A percentile compares a stretch with the other conserved stretches of the same genome.
Evolutionary conservation across 257 asterid genomes (phyloP).

Genomic region (Plantago elongata): DNA sequence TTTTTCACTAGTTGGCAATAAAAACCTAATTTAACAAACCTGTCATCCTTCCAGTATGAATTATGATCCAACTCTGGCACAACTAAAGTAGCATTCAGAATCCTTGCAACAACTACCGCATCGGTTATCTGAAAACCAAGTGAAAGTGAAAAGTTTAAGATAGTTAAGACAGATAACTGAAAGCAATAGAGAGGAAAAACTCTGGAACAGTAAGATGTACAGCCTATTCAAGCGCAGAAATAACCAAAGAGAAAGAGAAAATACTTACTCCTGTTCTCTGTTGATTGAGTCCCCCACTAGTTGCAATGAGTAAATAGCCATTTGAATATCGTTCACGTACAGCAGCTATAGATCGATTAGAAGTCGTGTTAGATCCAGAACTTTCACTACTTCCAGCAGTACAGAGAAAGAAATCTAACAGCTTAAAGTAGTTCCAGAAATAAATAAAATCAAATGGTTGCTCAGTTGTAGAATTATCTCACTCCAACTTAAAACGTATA

Average conservation of each 20-base stretch:
- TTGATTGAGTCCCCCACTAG: conserved; percentile 98
- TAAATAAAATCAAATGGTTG: conserved; percentile 11
- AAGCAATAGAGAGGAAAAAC: conserved; percentile 14
- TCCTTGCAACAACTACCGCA: conserved; percentile 97
- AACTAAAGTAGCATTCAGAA: conserved; percentile 91
- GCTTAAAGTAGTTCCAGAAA: conserved; percentile 19
- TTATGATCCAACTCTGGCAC: conserved; percentile 95
- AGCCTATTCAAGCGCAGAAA: neutral
- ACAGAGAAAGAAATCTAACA: conserved; percentile 9
- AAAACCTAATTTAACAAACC: conserved; percentile 47
- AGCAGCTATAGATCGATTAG: conserved; percentile 54
- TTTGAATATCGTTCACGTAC: conserved; percentile 68
- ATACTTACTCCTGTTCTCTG: conserved; percentile 94
- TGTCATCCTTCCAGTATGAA: conserved; percentile 95
- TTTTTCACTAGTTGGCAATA: conserved; percentile 2
- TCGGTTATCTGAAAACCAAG: conserved; percentile 75
- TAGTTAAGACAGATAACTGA: conserved; percentile 17
- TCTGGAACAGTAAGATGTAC: conserved; percentile 9
- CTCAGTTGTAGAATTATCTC: neutral
- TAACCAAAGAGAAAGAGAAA: conserved; percentile 16
- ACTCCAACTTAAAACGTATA: neutral
- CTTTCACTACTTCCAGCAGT: conserved; percentile 13
- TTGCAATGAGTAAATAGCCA: conserved; percentile 93
- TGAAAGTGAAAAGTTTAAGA: conserved; percentile 17
- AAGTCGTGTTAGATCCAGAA: conserved; percentile 25